Percentiles rank a stretch among this genome's conserved stretches.
These are phyloP conservation scores for Cystofilobasidium macerans DNA, from an alignment of 768 basidiomycete species.

Conservation along the genomic window DNA sequence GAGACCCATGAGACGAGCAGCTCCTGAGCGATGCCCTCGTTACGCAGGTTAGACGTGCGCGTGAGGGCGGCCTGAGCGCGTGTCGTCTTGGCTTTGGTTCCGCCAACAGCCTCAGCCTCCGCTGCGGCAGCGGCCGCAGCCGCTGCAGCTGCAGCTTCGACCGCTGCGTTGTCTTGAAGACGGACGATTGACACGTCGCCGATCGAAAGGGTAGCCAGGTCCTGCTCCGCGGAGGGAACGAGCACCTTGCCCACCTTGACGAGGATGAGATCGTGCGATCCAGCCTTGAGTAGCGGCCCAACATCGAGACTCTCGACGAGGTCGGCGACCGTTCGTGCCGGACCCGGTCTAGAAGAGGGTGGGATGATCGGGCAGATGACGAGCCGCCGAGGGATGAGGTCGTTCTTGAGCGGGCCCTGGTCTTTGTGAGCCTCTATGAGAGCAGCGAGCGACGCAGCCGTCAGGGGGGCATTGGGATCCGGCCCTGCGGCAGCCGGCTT, in stretches of 20 bases:
- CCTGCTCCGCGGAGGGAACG: background rate
- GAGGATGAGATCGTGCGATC: background rate
- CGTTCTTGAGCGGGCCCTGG: background rate
- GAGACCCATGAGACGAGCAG: constrained; percentile 7
- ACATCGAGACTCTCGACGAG: background rate
- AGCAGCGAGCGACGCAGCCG: background rate
- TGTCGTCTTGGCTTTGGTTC: background rate
- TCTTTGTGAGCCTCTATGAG: background rate
- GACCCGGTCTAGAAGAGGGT: background rate
- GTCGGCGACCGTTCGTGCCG: background rate
- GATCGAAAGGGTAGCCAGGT: background rate
- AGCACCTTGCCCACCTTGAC: background rate
- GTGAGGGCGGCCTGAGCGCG: background rate
- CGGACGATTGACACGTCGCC: background rate
- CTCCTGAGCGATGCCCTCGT: constrained; percentile 1
- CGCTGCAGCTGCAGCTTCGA: background rate
- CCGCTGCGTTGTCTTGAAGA: background rate
- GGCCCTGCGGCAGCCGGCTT: background rate
- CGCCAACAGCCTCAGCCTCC: background rate
- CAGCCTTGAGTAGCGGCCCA: background rate
- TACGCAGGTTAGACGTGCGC: background rate
- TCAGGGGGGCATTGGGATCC: background rate
- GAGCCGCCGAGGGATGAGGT: background rate
- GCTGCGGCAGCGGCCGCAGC: background rate
- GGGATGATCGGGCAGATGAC: constrained; percentile 6